These are phyloP conservation scores for Penicillium hesseltinei DNA, from an alignment of 2,329 filamentous ascomycete genomes.

Conservation along the genomic window DNA sequence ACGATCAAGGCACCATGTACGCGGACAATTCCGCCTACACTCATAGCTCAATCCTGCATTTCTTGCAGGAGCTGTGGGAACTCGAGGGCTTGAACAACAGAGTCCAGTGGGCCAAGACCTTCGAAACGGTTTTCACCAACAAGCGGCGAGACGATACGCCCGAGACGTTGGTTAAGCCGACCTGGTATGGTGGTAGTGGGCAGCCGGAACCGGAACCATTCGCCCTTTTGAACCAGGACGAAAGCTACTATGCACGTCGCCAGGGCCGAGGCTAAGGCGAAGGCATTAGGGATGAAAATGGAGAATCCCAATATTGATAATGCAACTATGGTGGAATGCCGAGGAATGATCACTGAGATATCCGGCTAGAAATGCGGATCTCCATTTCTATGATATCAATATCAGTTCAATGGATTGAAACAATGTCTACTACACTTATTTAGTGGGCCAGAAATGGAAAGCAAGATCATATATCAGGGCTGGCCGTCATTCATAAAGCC, in stretches of 20 bases:
- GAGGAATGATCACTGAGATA: neutral
- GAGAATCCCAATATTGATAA: neutral
- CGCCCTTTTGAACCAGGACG: constrained; percentile 34
- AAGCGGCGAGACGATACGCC: constrained; percentile 26
- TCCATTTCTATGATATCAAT: neutral
- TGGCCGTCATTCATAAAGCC: constrained; percentile 11
- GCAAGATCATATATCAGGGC: neutral
- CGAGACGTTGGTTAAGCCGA: constrained; percentile 16
- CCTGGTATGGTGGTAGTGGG: constrained; percentile 28
- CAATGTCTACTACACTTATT: neutral
- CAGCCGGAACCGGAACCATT: constrained; percentile 36
- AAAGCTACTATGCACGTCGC: constrained; percentile 25
- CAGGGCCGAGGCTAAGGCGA: neutral
- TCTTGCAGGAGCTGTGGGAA: constrained; percentile 42
- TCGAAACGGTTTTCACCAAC: constrained; percentile 36
- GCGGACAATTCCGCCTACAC: too few relatives aligned
- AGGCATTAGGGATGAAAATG: neutral
- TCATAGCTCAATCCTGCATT: constrained; percentile 18
- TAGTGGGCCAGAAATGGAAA: neutral
- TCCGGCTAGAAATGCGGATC: neutral
- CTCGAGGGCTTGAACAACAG: constrained; percentile 43
- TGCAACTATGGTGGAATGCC: neutral
- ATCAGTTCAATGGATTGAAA: neutral
- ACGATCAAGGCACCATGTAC: too few relatives aligned
- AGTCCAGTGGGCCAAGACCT: constrained; percentile 45